Evolutionary conservation across 2,329 filamentous ascomycete species (phyloP), one percentile per base, ranked within the genome.

Genomic region (Cercospora brassicicola): DNA sequence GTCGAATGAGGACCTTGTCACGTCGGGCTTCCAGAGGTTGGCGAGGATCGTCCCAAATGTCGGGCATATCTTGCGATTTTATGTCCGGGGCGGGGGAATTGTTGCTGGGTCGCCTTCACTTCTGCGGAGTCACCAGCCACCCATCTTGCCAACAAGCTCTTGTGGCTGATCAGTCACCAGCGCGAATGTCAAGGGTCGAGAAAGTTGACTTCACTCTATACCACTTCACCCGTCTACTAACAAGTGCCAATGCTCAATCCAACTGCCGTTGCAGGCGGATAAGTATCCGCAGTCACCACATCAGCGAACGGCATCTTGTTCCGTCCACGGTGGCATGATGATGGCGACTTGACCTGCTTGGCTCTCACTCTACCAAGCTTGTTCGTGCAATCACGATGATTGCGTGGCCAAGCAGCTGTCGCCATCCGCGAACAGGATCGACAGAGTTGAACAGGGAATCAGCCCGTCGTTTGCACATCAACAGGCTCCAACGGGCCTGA

Each of bases 401-500:
- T 15, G 48, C 23, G 48, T 28, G 30, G 23, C 48, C 48, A 55
- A 28, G 31, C 28, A 13, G 36, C 30, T 62, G 59, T 62, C 30
- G 31, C 30, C 30, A 62, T 62, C 6, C 31, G 39, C 10, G 30
- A 59, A 36, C 26, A 59, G 18, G 55, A 59, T 59, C 55, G 55
- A 59, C 55, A 59, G 31, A 59, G 55, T 59, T 59, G 55, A 15
- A 13, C 55, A 59, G 55, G 55, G 55, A 59, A 23, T 36, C 55
- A 23, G 30, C 26, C n/a, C 1, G 15, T 59, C 28, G 28, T 31
- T 33, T 4, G 28, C 28, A 59, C 28, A 59, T 59, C 55, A 31
- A 31, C 55, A 56, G 53, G 53, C 53, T 15, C 53, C 23, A 28
- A n/a, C 53, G 30, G 31, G 15, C 30, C 30, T 59, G n/a, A 59